A percentile compares a stretch with the other conserved stretches of the same genome.
Conservation (phyloP, 192 early-diverging fungal species). For the Backusella circina region DNA sequence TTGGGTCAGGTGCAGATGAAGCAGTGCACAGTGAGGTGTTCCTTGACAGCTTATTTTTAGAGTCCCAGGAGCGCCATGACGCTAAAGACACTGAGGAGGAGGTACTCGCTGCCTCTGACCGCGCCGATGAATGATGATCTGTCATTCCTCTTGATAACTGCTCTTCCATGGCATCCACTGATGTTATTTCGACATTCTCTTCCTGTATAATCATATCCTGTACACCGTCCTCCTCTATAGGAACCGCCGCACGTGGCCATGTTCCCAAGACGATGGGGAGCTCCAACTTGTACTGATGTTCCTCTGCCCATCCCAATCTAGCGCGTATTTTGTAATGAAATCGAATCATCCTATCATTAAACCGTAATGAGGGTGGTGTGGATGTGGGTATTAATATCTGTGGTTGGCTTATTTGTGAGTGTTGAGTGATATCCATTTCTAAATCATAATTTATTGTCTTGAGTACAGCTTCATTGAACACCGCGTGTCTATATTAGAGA, state of each 20-base stretch:
- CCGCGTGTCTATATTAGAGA: neutral
- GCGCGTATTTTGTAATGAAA: conserved; percentile 29
- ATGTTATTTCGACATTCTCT: neutral
- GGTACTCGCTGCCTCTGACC: conserved; percentile 8
- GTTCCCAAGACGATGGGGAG: conserved; percentile 37
- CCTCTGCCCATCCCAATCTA: neutral
- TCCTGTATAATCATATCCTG: neutral
- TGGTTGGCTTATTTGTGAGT: conserved; percentile 11
- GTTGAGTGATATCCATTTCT: conserved; percentile 4
- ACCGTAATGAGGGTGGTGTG: conserved; percentile 21
- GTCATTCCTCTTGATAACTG: neutral
- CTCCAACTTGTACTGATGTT: conserved; percentile 13
- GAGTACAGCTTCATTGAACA: conserved; percentile 1
- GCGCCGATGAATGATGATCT: neutral
- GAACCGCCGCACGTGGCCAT: conserved; percentile 31
- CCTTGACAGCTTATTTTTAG: conserved; percentile 10
- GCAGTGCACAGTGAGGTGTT: conserved; percentile 22
- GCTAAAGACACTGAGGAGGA: conserved; percentile 5
- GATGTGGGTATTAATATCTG: conserved; percentile 23
- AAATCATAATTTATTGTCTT: conserved; percentile 3
- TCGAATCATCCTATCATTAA: conserved; percentile 14
- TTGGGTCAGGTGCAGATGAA: conserved; percentile 8
- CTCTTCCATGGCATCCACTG: neutral
- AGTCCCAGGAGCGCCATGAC: conserved; percentile 20
- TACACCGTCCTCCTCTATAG: conserved; percentile 38